Evolutionary conservation across 192 early-diverging fungal species (phyloP), one percentile per base, ranked within the genome.

Genomic region (Rhizophagus prolifer): DNA sequence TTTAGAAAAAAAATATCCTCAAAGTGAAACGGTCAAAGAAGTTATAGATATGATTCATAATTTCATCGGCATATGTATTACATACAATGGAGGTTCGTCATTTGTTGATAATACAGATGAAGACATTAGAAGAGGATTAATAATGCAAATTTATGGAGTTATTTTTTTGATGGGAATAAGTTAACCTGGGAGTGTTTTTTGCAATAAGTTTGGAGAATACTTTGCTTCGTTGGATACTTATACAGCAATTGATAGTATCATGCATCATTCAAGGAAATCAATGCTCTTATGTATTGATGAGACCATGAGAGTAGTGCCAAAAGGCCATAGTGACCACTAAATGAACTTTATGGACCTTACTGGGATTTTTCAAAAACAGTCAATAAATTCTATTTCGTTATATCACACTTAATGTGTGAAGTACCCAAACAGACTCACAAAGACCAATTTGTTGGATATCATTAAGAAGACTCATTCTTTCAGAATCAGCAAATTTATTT

Each of bases 401-500:
- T 69, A n/a, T 44, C 67, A 23, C 67, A 46, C 2, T 69, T 25
- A 26, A 69, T 69, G 16, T 47, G 10, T 25, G 3, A 10, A 38
- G 10, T 28, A 28, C n/a, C 26, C 2, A 44, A 25, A 69, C 23
- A 41, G 66, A 44, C 66, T 68, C 66, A 44, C 36, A 23, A 2
- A 68, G 66, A 68, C 66, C 19, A 9, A 46, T 68, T 25, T 3
- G 4, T 25, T 68, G 66, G 66, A 68, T 68, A 68, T 23, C 23
- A 68, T 46, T 68, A 44, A 68, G 41, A 68, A 68, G 66, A 16
- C 66, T 68, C 1, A 9, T 9, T 38, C 21, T 47, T 26, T 68
- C 41, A 44, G 66, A 68, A 44, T 68, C 38, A 44, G 34, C 14
- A 38, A 25, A 68, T 23, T 68, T 68, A 68, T 68, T 68, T 68